A percentile compares a stretch with the other conserved stretches of the same genome.
Evolutionary conservation across 2,329 filamentous ascomycete species (phyloP).

Genomic region (Colletotrichum sublineola): DNA sequence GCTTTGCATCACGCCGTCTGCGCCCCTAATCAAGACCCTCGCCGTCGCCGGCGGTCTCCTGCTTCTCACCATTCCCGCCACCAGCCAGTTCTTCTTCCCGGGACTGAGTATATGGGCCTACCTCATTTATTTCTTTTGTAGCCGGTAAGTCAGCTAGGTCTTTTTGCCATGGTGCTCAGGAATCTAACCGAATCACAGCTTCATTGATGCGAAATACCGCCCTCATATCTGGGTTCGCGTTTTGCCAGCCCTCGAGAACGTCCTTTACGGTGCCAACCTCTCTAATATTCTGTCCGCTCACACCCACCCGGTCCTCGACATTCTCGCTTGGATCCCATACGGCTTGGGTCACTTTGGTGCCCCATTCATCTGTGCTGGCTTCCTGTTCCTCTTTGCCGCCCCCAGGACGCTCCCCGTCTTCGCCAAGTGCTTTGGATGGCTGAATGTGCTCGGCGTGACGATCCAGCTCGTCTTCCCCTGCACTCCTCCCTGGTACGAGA

Average conservation of each 20-base stretch:
- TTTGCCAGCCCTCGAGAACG: constrained; percentile 93
- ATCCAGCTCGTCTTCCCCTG: constrained; percentile 94
- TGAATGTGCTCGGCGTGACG: constrained; percentile 88
- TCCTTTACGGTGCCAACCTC: constrained; percentile 94
- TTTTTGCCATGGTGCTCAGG: not conserved
- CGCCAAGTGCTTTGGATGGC: constrained; percentile 89
- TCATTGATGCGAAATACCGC: constrained; percentile 88
- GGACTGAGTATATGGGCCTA: constrained; percentile 88
- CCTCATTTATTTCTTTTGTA: constrained; percentile 91
- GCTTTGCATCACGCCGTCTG: constrained; percentile 84
- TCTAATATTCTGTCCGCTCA: constrained; percentile 96
- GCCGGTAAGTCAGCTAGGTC: constrained; percentile 75
- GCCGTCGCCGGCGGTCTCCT: constrained; percentile 76
- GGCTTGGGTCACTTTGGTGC: constrained; percentile 91
- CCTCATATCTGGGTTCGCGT: constrained; percentile 97
- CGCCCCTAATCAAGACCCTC: constrained; percentile 82
- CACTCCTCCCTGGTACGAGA: constrained; percentile 97
- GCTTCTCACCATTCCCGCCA: constrained; percentile 84
- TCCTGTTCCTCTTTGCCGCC: constrained; percentile 90
- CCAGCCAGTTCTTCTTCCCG: constrained; percentile 91
- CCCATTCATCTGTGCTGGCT: constrained; percentile 80
- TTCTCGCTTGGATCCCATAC: constrained; percentile 94
- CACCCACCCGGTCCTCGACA: constrained; percentile 84
- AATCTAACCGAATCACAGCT: constrained; percentile 65
- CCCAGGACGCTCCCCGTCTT: constrained; percentile 89